A percentile compares a stretch with the other conserved stretches of the same genome.
Evolutionary conservation across 495 filamentous ascomycete species (phyloP).

Genomic region (Saxophila tyrrhenica): DNA sequence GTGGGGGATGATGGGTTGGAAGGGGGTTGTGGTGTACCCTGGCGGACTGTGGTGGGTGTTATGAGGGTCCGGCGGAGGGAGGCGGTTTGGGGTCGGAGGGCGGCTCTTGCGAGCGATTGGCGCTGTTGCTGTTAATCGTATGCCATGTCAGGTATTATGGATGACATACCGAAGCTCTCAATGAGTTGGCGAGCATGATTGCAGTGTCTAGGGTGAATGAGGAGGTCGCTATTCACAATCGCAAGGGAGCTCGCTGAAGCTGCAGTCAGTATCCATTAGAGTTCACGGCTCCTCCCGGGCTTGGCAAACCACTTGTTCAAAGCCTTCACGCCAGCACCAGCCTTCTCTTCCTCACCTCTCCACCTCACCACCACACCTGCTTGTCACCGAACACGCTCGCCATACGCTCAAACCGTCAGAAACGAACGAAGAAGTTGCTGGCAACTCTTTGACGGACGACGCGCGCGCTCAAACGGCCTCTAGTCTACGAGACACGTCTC

Average conservation of each 20-base stretch:
- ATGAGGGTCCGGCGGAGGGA: conserved; percentile 73
- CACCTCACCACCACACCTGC: conserved; percentile 7
- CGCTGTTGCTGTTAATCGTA: conserved; percentile 45
- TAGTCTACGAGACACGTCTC: conserved; percentile 25
- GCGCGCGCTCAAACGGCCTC: conserved; percentile 16
- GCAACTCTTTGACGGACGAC: conserved; percentile 9
- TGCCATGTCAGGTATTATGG: not conserved
- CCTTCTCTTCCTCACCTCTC: conserved; percentile 5
- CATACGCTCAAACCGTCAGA: not conserved
- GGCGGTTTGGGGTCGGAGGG: conserved; percentile 53
- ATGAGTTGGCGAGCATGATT: conserved; percentile 31
- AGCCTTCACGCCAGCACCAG: not conserved
- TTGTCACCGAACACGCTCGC: conserved; percentile 14
- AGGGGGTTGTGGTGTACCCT: conserved; percentile 45
- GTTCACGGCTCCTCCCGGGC: not conserved
- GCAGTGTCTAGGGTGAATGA: conserved; percentile 2
- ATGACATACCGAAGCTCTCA: conserved; percentile 32
- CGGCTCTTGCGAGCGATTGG: conserved; percentile 66
- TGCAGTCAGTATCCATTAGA: not conserved
- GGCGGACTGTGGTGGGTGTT: conserved; percentile 56
- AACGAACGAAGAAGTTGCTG: conserved; percentile 16
- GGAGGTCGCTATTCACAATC: not conserved
- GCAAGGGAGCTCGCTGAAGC: not conserved
- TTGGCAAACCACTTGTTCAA: not conserved
- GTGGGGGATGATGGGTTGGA: not conserved